Evolutionary conservation across 768 basidiomycete species (phyloP), one percentile per base, ranked within the genome.

Genomic region (Trametes meyenii): DNA sequence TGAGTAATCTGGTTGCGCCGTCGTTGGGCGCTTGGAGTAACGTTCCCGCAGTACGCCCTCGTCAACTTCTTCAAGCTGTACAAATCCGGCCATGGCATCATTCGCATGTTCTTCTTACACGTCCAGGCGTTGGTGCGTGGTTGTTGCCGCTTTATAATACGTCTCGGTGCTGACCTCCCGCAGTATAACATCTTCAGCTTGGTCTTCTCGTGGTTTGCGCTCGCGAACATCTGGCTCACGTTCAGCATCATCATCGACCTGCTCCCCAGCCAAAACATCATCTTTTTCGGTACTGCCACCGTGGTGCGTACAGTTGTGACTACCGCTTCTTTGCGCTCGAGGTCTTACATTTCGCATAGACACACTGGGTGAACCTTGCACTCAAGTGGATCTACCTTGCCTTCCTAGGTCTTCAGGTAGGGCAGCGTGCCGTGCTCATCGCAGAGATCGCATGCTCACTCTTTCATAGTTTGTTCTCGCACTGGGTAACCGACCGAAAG

Each of bases 61-160:
- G 89, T 94, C 69, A 91, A 96, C 76, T 98, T 96, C 79, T 92
- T 90, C 80, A 82, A 84, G 64, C 82, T 96, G 53, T 98, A 97
- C 76, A 83, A 81, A 66, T 94, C 92, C 29, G 84, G 87, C 13
- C 96, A 98, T 69, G 90, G 90, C 26, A 82, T 92, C 55, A 83
- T 96, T 64, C 87, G 96, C 70, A 93, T 98, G 90, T 89, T 98
- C 79, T 94, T 98, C 81, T 87, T 99, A 74, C 96, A 98, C 71
- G 70, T 99, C 49, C 96, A 98, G 75, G 95, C 87, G 43, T 60
- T 98, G 55, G 93, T 94, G 72, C 63, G 89, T 80, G 0, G 21
- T 21, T 29, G 29, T 23, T 23, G n/a, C n/a, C n/a, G n/a, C n/a
- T n/a, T n/a, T n/a, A n/a, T n/a, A n/a, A n/a, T n/a, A n/a, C n/a